Base-by-base conservation (phyloP, 2,329 filamentous ascomycete genomes). In the Colletotrichum sp. region DNA sequence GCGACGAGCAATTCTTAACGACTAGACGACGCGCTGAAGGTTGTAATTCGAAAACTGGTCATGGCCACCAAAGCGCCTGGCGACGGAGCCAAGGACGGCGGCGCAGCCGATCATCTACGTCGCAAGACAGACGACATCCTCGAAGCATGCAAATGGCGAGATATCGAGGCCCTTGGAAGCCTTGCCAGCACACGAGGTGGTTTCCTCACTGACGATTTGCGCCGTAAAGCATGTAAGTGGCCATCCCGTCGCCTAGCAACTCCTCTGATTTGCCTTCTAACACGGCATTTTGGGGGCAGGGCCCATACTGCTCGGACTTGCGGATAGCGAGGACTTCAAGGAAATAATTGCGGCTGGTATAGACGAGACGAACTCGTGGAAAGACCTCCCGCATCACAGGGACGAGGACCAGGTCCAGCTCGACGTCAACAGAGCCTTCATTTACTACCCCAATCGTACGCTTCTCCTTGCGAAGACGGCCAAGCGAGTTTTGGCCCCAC, bases 401-500 rank as follows among this genome's bases (percentile, higher is more conserved):
- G 97, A 99, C 81, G 97, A 99, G 84, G 93, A 94, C 66, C 97
- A 99, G 86, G 96, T 99, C 52, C 91, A 93, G 81, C 90, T 99
- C 64, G 97, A 99, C 83, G 97, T 99, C 72, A 92, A 98, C 85
- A 92, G 97, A 72, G 96, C 97, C n/a, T 99, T 99, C 85, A 94
- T 99, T 77, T 98, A 98, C 87, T 99, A 99, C 84, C 97, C 97
- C 15, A 90, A 91, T 78, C 91, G 96, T 97, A 89, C 81, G 90
- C 61, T 9, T 59, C 55, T 55, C 61, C 65, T 22, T 49, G 19
- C 19, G 39, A 49, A 12, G 19, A 49, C 39, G 39, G 39, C 19
- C 39, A 49, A 6, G 39, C 39, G 32, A 59, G 34, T 49, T 29
- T 39, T 27, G n/a, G 9, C 19, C 19, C 15, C 11, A 52, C 12